Evolutionary conservation across 805 yeast genomes (phyloP).

Genomic region (Candida pseudoglaebosa): DNA sequence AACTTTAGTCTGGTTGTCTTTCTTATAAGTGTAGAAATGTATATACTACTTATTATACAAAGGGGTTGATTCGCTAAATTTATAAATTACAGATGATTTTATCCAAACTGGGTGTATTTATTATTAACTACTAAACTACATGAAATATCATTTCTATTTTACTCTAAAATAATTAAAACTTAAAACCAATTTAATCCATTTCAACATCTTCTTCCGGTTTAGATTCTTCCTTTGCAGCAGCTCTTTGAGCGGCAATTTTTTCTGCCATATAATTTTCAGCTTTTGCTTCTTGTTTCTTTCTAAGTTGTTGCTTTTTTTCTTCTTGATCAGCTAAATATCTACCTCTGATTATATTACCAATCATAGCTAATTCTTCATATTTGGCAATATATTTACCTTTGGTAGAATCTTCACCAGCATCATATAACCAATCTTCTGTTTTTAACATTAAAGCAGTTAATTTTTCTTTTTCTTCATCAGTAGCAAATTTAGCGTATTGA

Average conservation of each 20-base stretch:
- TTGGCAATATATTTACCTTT: constrained; percentile 97
- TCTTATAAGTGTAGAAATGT: too few relatives aligned
- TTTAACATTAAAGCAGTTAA: constrained; percentile 68
- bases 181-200: constrained; percentile 23
- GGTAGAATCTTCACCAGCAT: constrained; percentile 92
- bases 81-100: not conserved
- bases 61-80: not conserved
- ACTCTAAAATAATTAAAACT: constrained; percentile 1
- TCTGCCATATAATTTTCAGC: constrained; percentile 81
- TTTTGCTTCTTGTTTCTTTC: constrained; percentile 83
- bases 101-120: not conserved
- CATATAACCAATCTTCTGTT: constrained; percentile 98
- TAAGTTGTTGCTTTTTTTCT: constrained; percentile 86
- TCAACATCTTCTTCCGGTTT: constrained; percentile 26
- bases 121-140: constrained; percentile 1
- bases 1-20: too few relatives aligned
- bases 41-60: too few relatives aligned
- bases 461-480: constrained; percentile 83
- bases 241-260: constrained; percentile 73
- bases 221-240: constrained; percentile 14
- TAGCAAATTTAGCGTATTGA: constrained; percentile 80
- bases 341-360: constrained; percentile 93
- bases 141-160: too few relatives aligned
- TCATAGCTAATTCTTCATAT: constrained; percentile 92
- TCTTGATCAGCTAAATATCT: constrained; percentile 92